A percentile compares a stretch with the other conserved stretches of the same genome.
Evolutionary conservation across 2,329 filamentous ascomycete species (phyloP).

Genomic region (Microcyclospora tardicrescens): DNA sequence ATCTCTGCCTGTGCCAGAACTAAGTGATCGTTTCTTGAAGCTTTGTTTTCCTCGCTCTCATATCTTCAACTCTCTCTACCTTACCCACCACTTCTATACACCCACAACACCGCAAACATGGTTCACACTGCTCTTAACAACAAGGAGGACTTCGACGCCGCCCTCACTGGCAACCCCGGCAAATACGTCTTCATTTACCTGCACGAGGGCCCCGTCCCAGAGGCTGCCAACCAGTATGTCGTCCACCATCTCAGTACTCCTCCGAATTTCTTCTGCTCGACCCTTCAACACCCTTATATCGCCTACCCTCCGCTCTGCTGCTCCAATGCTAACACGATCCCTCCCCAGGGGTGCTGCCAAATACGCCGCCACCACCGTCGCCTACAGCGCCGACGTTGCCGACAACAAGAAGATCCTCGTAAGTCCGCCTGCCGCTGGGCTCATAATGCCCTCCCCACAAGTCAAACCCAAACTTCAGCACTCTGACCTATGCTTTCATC

Average conservation of each 20-base stretch:
- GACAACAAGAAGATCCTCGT: background rate
- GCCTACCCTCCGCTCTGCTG: background rate
- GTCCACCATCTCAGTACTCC: background rate
- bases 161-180: background rate
- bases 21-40: too few species aligned
- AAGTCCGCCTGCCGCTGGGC: too few species aligned
- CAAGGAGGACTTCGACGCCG: background rate
- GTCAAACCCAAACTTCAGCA: too few species aligned
- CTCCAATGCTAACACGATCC: background rate
- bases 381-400: background rate
- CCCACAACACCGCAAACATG: background rate
- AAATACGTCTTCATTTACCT: background rate
- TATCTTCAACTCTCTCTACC: too few species aligned
- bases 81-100: too few species aligned
- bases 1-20: too few species aligned
- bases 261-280: background rate
- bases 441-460: too few species aligned
- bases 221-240: background rate
- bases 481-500: too few species aligned
- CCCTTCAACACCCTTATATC: too few species aligned
- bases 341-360: background rate
- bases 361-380: background rate
- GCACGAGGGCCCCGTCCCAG: background rate
- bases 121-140: background rate
- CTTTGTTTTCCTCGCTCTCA: too few species aligned